Percentiles rank a stretch among this genome's conserved stretches.
Evolutionary conservation across 148 eudicot genomes (phyloP).

Genomic region (Camellia lanceoleosa): DNA sequence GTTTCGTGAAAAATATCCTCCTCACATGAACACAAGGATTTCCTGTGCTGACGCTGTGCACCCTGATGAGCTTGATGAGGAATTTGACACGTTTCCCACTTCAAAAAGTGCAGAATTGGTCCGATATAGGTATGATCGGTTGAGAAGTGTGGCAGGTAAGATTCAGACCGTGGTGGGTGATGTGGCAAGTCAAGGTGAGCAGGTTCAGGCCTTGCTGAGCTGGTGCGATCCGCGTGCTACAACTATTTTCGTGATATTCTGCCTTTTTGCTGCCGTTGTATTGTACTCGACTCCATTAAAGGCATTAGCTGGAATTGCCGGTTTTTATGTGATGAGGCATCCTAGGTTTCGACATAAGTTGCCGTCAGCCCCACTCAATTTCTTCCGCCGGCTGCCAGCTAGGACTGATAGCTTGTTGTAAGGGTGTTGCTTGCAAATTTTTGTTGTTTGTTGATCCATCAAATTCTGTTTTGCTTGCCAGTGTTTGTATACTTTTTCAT

Average conservation of each 20-base stretch:
- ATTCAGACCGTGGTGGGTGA: constrained; percentile 77
- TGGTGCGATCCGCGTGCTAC: constrained; percentile 91
- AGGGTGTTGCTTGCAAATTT: constrained; percentile 14
- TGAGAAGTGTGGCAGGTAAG: constrained; percentile 62
- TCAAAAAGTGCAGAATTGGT: constrained; percentile 36
- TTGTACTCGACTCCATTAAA: constrained; percentile 60
- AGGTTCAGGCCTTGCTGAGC: constrained; percentile 64
- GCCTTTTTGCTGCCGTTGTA: constrained; percentile 60
- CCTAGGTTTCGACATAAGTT: constrained; percentile 60
- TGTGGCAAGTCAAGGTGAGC: constrained; percentile 74
- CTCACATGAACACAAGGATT: constrained; percentile 69
- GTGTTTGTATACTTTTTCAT: not conserved
- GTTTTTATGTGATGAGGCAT: constrained; percentile 72
- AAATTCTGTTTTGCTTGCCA: not conserved
- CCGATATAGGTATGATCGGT: constrained; percentile 68
- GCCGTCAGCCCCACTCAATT: constrained; percentile 62
- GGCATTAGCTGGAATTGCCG: constrained; percentile 36
- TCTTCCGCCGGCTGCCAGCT: constrained; percentile 71
- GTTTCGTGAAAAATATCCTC: constrained; percentile 52
- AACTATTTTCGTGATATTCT: constrained; percentile 44
- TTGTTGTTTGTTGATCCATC: not conserved
- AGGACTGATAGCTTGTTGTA: constrained; percentile 74
- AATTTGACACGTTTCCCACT: constrained; percentile 73
- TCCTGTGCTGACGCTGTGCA: constrained; percentile 53
- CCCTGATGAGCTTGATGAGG: constrained; percentile 78